phyloP scores from a whole-genome alignment of 306 rosid species.

The Begonia loranthoides region DNA sequence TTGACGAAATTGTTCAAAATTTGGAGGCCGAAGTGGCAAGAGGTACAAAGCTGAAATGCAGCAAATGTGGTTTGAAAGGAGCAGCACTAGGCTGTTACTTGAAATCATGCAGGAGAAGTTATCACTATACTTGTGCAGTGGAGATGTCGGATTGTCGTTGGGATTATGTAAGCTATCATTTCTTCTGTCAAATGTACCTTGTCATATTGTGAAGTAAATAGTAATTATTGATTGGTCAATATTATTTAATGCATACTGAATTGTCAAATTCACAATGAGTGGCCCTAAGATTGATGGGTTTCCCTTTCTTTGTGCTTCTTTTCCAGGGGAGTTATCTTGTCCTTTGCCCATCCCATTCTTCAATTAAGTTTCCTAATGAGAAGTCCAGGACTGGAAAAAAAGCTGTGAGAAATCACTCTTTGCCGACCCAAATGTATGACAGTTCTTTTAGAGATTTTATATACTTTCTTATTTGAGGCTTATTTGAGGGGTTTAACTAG shows the following conservation, averaged over 20 bases:
- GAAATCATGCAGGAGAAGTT: constrained; percentile 72
- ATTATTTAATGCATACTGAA: no score
- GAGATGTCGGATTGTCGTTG: constrained; percentile 61
- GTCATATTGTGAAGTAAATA: not conserved
- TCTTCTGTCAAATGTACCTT: not conserved
- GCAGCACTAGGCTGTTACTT: constrained; percentile 90
- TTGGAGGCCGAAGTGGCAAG: constrained; percentile 74
- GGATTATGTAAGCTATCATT: constrained; percentile 31
- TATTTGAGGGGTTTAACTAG: not conserved
- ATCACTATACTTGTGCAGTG: constrained; percentile 82
- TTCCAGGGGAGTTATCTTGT: constrained; percentile 56
- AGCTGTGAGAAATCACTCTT: constrained; percentile 11
- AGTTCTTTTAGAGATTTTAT: not conserved
- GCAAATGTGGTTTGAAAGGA: constrained; percentile 63
- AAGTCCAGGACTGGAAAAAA: constrained; percentile 28
- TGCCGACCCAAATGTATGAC: constrained; percentile 16
- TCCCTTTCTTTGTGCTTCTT: constrained; percentile 9
- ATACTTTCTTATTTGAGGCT: not conserved
- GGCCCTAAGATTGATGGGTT: no score
- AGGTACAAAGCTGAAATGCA: constrained; percentile 83
- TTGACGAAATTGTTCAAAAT: constrained; percentile 39
- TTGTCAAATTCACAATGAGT: no score
- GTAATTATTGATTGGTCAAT: not conserved
- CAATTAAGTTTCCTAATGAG: constrained; percentile 55
- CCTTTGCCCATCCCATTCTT: constrained; percentile 72